A percentile compares a stretch with the other conserved stretches of the same genome.
phyloP scores from a whole-genome alignment of 441 rosid genomes.

The Adansonia grandidieri region DNA sequence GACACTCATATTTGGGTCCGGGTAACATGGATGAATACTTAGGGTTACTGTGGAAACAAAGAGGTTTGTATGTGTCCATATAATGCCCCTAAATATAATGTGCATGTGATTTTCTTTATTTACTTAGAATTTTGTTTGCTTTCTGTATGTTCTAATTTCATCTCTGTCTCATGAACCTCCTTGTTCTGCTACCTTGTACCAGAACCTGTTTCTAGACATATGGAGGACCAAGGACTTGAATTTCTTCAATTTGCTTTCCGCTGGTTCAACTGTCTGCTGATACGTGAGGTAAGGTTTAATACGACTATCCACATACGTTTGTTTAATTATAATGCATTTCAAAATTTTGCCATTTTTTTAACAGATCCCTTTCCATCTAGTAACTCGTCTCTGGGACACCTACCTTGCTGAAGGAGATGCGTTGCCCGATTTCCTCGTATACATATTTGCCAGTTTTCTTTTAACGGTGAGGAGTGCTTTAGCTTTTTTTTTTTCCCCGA shows the following conservation, averaged over 20 bases:
- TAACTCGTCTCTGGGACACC: conserved; percentile 93
- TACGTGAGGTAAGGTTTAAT: conserved; percentile 74
- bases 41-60: not conserved
- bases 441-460: conserved; percentile 93
- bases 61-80: not conserved
- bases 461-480: conserved; percentile 56
- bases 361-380: conserved; percentile 87
- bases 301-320: conserved; percentile 9
- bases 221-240: conserved; percentile 97
- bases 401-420: conserved; percentile 99
- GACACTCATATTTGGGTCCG: too few species aligned
- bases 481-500: not conserved
- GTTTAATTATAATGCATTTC: conserved; percentile 5
- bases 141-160: not conserved
- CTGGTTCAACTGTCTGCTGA: conserved; percentile 96
- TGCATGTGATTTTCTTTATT: conserved; percentile 11
- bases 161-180: conserved; percentile 17
- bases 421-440: conserved; percentile 92
- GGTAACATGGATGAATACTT: too few species aligned
- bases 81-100: not conserved
- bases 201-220: conserved; percentile 97
- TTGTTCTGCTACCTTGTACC: conserved; percentile 34
- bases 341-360: conserved; percentile 24
- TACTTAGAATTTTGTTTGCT: not conserved
- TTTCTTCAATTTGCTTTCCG: conserved; percentile 97